A percentile compares a stretch with the other conserved stretches of the same genome.
Evolutionary conservation across 495 filamentous ascomycete genomes (phyloP).

Genomic region (Tricharina praecox): DNA sequence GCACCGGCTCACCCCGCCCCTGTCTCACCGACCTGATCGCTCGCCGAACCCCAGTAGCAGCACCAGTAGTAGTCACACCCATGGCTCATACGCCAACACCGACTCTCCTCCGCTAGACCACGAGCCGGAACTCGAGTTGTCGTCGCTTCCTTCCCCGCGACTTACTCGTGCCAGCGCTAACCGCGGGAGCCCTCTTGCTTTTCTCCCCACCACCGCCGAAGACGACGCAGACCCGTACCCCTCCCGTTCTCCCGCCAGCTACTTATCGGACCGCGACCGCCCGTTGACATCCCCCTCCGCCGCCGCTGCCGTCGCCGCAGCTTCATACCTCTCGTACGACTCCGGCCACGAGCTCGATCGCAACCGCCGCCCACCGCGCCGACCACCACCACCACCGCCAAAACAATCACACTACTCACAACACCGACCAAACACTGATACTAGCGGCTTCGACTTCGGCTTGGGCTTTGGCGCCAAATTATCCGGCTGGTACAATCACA

Average conservation of each 20-base stretch:
- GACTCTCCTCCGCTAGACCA: too few species aligned
- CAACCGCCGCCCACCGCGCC: neutral
- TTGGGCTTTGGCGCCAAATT: neutral
- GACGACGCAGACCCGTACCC: neutral
- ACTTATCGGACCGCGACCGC: neutral
- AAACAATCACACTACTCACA: too few species aligned
- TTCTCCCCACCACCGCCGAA: neutral
- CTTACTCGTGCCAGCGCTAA: neutral
- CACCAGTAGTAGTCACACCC: too few species aligned
- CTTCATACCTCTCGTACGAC: neutral
- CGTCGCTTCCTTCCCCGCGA: conserved; percentile 2
- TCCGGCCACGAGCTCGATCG: neutral
- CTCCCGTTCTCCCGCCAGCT: neutral
- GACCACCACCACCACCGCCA: neutral
- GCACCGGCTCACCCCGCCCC: too few species aligned
- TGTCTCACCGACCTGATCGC: too few species aligned
- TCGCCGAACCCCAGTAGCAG: too few species aligned
- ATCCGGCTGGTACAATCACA: conserved; percentile 2
- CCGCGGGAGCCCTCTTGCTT: neutral
- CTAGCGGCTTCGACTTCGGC: neutral
- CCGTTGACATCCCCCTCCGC: neutral
- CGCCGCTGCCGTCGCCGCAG: neutral
- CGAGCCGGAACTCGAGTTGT: conserved; percentile 1
- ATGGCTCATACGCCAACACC: too few species aligned
- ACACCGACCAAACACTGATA: too few species aligned